These are phyloP conservation scores for Lactifluus volemus DNA, from an alignment of 768 basidiomycete species.

Conservation along the genomic window DNA sequence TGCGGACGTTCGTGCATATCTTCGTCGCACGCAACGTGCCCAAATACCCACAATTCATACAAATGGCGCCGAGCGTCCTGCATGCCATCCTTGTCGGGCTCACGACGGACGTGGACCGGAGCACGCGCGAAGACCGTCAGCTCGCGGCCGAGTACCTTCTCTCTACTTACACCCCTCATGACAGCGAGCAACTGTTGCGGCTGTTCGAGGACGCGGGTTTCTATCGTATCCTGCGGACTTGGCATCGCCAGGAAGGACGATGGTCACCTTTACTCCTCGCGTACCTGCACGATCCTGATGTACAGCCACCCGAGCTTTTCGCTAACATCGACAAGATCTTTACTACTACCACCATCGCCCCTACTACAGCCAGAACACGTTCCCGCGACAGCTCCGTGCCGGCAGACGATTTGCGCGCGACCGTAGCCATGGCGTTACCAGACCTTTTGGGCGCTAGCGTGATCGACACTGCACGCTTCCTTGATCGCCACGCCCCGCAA, in stretches of 20 bases:
- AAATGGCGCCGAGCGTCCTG: slow-evolving; percentile 53
- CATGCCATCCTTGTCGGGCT: slow-evolving; percentile 73
- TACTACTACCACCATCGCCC: slow-evolving; percentile 10
- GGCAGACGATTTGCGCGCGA: slow-evolving; percentile 46
- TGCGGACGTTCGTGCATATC: slow-evolving; percentile 82
- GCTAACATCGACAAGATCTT: slow-evolving; percentile 57
- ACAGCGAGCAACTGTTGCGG: slow-evolving; percentile 52
- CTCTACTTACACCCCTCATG: slow-evolving; percentile 82
- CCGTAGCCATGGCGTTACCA: slow-evolving; percentile 52
- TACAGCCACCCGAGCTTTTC: slow-evolving; percentile 55
- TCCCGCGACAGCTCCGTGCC: slow-evolving; percentile 43
- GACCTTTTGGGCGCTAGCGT: slow-evolving; percentile 54
- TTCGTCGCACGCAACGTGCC: slow-evolving; percentile 95
- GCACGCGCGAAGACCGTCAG: slow-evolving; percentile 88
- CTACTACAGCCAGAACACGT: slow-evolving; percentile 28
- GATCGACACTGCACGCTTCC: slow-evolving; percentile 56
- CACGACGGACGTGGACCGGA: slow-evolving; percentile 61
- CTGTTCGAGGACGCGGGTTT: slow-evolving; percentile 82
- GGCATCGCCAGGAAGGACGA: slow-evolving; percentile 64
- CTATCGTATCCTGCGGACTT: slow-evolving; percentile 78
- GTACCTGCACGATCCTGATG: slow-evolving; percentile 64
- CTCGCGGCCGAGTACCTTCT: slow-evolving; percentile 90
- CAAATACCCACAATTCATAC: slow-evolving; percentile 81
- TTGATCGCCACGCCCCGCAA: slow-evolving; percentile 60
- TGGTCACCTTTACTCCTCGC: slow-evolving; percentile 72